A percentile compares a stretch with the other conserved stretches of the same genome.
These are phyloP conservation scores for Talaromyces rugulosus DNA, from an alignment of 2,329 filamentous ascomycete genomes.

Conservation along the genomic window DNA sequence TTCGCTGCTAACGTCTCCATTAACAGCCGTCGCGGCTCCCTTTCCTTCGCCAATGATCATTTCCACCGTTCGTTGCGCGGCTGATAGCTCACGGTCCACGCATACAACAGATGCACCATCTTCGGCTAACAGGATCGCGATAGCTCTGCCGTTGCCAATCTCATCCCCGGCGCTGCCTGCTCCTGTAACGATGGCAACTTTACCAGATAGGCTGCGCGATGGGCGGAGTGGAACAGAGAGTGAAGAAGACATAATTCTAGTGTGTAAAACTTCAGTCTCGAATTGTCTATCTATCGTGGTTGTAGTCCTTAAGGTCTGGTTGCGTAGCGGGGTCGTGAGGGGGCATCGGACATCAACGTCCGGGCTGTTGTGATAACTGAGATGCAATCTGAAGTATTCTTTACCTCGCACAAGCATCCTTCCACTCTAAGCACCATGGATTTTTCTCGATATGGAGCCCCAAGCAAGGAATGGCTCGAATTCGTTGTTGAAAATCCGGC, in stretches of 20 bases:
- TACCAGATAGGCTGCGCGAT: constrained; percentile 12
- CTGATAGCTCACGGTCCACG: constrained; percentile 22
- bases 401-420: neutral
- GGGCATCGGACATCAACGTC: neutral
- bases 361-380: neutral
- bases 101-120: constrained; percentile 24
- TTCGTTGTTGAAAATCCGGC: neutral
- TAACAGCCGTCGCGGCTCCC: neutral
- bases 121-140: constrained; percentile 25
- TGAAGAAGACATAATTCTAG: neutral
- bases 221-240: neutral
- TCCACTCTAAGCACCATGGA: neutral
- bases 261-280: neutral
- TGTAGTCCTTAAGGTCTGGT: neutral
- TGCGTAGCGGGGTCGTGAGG: neutral
- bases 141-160: constrained; percentile 26
- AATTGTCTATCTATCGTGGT: neutral
- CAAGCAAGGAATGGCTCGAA: neutral
- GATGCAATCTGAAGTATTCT: neutral
- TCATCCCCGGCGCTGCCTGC: constrained; percentile 21
- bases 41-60: constrained; percentile 26
- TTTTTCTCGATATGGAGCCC: constrained; percentile 1
- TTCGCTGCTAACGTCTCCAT: constrained; percentile 1
- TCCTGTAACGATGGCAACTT: constrained; percentile 31
- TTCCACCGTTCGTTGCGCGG: constrained; percentile 23